phyloP scores from a whole-genome alignment of 495 filamentous ascomycete genomes.

The Penicillium verhagenii region DNA sequence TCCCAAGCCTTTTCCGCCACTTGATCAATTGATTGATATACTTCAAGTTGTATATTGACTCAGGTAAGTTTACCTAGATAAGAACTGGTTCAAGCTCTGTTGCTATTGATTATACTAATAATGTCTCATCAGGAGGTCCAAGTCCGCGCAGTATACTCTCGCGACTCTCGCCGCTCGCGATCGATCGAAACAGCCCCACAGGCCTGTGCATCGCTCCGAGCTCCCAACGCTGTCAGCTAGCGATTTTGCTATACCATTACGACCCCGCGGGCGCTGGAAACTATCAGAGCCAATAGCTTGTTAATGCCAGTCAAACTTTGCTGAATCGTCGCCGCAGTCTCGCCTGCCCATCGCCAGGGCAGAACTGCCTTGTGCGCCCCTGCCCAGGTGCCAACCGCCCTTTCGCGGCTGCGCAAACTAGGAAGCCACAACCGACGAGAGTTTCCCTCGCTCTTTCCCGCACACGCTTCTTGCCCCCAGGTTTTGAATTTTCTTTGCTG shows the following conservation, averaged over 20 bases:
- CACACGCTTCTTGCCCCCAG: not conserved
- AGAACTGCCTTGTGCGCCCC: too few relatives aligned
- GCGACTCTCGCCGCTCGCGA: not conserved
- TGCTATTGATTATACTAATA: not conserved
- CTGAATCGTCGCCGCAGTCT: not conserved
- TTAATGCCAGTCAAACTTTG: not conserved
- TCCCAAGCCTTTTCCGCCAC: not conserved
- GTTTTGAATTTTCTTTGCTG: not conserved
- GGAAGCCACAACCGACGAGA: constrained; percentile 6
- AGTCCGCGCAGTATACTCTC: not conserved
- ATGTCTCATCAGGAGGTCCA: not conserved
- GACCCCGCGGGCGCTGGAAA: not conserved
- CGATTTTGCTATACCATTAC: not conserved
- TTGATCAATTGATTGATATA: too few relatives aligned
- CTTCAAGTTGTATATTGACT: too few relatives aligned
- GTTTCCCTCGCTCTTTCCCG: not conserved
- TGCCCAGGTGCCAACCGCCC: constrained; percentile 6
- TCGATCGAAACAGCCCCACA: constrained; percentile 1
- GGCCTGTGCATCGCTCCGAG: constrained; percentile 4
- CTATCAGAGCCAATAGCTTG: not conserved
- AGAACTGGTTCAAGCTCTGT: too few relatives aligned
- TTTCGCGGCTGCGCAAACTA: constrained; percentile 17
- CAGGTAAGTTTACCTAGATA: not conserved
- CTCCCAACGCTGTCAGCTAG: not conserved
- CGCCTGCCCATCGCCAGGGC: too few relatives aligned